These are phyloP conservation scores for Xylariaceae sp. DNA, from an alignment of 2,329 filamentous ascomycete genomes.

Conservation along the genomic window DNA sequence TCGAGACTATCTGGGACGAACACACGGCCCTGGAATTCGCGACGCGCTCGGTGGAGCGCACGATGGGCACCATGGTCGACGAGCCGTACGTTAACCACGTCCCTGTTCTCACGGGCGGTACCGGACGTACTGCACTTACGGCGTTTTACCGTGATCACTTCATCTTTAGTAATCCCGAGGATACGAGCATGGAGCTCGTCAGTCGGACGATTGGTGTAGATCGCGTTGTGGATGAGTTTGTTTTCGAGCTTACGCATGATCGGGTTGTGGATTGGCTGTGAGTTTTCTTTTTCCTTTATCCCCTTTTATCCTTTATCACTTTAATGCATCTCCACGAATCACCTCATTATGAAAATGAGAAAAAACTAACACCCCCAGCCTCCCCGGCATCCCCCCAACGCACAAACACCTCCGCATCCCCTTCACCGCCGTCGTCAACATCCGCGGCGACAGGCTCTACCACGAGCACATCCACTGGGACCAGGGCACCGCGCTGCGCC, in stretches of 20 bases:
- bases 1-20: constrained; percentile 75
- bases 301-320: too few species aligned
- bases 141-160: constrained; percentile 70
- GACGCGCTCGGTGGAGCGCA: constrained; percentile 62
- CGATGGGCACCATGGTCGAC: constrained; percentile 76
- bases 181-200: constrained; percentile 62
- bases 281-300: constrained; percentile 27
- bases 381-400: constrained; percentile 57
- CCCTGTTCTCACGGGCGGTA: constrained; percentile 62
- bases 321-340: background rate
- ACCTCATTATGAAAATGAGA: background rate
- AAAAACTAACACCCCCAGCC: constrained; percentile 30
- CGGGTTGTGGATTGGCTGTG: constrained; percentile 64
- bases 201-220: constrained; percentile 68
- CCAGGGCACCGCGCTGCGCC: constrained; percentile 55
- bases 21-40: constrained; percentile 68
- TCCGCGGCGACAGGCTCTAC: constrained; percentile 62
- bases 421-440: constrained; percentile 60
- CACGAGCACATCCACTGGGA: constrained; percentile 71
- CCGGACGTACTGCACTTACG: constrained; percentile 58
- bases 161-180: constrained; percentile 65
- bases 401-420: constrained; percentile 51
- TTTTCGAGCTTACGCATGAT: constrained; percentile 60
- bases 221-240: constrained; percentile 66
- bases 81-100: constrained; percentile 77